Percentiles rank a stretch among this genome's conserved stretches.
Evolutionary conservation across 1,284 basidiomycete species (phyloP).

Genomic region (Puccinia coronata): DNA sequence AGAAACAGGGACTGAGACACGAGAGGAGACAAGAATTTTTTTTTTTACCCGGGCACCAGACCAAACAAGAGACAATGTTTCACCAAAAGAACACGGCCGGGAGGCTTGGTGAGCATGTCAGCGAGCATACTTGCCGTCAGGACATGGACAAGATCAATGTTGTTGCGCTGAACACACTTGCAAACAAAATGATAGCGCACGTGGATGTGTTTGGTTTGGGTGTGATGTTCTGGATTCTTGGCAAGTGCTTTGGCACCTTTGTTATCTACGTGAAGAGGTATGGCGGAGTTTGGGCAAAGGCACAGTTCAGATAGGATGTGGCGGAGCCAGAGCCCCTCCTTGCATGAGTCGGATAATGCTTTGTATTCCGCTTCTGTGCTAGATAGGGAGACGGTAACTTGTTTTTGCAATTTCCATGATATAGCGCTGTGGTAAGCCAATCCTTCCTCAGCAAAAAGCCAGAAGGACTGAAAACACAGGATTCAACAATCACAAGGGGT

Average conservation of each 20-base stretch:
- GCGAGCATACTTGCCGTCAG: neutral
- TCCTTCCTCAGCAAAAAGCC: no score
- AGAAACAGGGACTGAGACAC: neutral
- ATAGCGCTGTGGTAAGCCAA: no score
- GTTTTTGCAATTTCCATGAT: neutral
- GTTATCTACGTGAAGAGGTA: neutral
- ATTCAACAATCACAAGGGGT: no score
- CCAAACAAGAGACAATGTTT: neutral
- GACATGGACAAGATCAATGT: neutral
- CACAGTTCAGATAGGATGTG: neutral
- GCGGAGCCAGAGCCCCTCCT: constrained; percentile 1
- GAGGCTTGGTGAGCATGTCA: constrained; percentile 21
- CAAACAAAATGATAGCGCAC: neutral
- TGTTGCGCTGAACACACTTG: neutral
- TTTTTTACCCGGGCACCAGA: neutral
- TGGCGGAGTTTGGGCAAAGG: neutral
- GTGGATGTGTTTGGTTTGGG: constrained; percentile 23
- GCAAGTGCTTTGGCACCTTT: constrained; percentile 9
- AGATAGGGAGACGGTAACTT: neutral
- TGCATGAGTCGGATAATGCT: neutral
- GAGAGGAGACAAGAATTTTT: neutral
- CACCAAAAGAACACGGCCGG: neutral
- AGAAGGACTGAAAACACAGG: no score
- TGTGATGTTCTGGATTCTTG: constrained; percentile 4
- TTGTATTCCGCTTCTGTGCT: no score